Evolutionary conservation across 805 yeast species (phyloP).

Genomic region (Zygosaccharomyces gambellarensis): DNA sequence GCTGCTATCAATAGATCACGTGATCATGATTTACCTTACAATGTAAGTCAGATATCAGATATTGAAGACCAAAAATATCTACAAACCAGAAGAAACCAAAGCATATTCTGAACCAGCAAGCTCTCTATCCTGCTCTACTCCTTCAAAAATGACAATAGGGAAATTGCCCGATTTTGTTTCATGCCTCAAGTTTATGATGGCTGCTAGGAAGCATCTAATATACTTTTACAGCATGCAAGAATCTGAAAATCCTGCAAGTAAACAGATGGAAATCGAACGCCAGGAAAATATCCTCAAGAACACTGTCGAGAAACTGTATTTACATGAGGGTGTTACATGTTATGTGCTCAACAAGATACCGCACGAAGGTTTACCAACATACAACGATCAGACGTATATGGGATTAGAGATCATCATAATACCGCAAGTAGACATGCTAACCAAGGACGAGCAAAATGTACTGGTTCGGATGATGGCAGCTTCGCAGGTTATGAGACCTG

Average conservation of each 20-base stretch:
- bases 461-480: conserved; percentile 15
- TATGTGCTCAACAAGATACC: conserved; percentile 4
- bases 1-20: neutral
- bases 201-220: conserved; percentile 18
- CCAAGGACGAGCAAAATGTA: conserved; percentile 11
- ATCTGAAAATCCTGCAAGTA: neutral
- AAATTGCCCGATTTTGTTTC: conserved; percentile 20
- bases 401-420: conserved; percentile 14
- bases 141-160: conserved; percentile 4
- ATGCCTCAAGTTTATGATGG: conserved; percentile 18
- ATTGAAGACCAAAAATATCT: neutral
- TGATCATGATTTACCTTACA: neutral
- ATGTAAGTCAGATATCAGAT: neutral
- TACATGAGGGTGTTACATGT: conserved; percentile 6
- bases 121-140: neutral
- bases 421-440: conserved; percentile 17
- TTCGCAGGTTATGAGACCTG: neutral
- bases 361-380: neutral
- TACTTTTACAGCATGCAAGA: conserved; percentile 13
- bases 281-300: conserved; percentile 11
- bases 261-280: conserved; percentile 9
- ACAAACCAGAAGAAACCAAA: neutral
- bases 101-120: neutral
- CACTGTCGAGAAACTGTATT: conserved; percentile 8
- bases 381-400: neutral